Conservation (phyloP, 2,329 filamentous ascomycete genomes). For the Corynespora cassiicola region DNA sequence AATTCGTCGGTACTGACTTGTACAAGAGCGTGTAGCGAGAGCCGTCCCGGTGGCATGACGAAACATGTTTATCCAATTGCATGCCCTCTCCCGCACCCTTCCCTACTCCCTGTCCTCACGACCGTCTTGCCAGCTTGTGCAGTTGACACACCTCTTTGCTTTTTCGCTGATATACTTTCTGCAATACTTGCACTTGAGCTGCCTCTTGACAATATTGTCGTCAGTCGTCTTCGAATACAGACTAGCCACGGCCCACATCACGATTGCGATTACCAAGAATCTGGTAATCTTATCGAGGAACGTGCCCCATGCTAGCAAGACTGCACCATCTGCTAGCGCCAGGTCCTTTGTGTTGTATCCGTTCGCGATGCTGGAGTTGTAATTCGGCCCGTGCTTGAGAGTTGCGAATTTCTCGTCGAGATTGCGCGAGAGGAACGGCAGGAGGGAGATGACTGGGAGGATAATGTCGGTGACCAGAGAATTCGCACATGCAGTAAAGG, state of each 20-base stretch:
- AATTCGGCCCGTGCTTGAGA: constrained; percentile 62
- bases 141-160: constrained; percentile 64
- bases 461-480: constrained; percentile 75
- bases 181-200: constrained; percentile 73
- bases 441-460: constrained; percentile 71
- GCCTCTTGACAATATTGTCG: constrained; percentile 75
- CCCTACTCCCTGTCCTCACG: constrained; percentile 60
- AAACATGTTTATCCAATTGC: too few relatives aligned
- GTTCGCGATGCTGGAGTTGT: constrained; percentile 43
- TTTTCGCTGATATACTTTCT: constrained; percentile 68
- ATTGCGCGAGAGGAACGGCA: constrained; percentile 73
- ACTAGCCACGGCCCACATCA: constrained; percentile 69
- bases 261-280: constrained; percentile 70
- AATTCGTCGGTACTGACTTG: too few relatives aligned
- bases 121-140: constrained; percentile 65
- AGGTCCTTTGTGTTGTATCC: constrained; percentile 75
- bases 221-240: constrained; percentile 66
- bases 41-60: too few relatives aligned
- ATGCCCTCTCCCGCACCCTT: too few relatives aligned
- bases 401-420: constrained; percentile 78
- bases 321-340: constrained; percentile 73
- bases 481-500: constrained; percentile 75
- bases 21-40: too few relatives aligned
- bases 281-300: constrained; percentile 71
- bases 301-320: constrained; percentile 75